A percentile compares a stretch with the other conserved stretches of the same genome.
phyloP scores from a whole-genome alignment of 2,329 filamentous ascomycete genomes.

The Aureobasidium sp. region DNA sequence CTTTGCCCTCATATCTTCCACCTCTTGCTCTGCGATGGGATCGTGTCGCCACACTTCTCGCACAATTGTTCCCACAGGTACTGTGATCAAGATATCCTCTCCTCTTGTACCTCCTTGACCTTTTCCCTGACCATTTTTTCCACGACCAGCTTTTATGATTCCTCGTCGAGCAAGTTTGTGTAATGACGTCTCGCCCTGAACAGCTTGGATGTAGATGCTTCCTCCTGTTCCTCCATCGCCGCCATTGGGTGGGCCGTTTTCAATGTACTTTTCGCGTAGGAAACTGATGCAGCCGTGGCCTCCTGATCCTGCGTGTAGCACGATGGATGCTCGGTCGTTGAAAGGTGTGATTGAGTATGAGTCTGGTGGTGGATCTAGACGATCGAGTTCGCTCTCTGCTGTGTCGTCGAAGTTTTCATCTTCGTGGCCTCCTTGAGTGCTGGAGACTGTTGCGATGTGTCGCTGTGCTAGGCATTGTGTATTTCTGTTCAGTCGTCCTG shows the following conservation, averaged over 20 bases:
- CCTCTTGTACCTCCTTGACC: constrained; percentile 80
- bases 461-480: neutral
- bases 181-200: constrained; percentile 89
- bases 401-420: constrained; percentile 10
- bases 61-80: constrained; percentile 93
- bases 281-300: constrained; percentile 97
- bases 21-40: constrained; percentile 75
- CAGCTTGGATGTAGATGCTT: constrained; percentile 93
- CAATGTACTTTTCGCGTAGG: constrained; percentile 88
- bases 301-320: constrained; percentile 80
- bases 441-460: constrained; percentile 11
- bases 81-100: constrained; percentile 87
- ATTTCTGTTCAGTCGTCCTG: constrained; percentile 23
- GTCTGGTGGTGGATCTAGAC: constrained; percentile 83
- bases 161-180: constrained; percentile 89
- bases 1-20: constrained; percentile 34
- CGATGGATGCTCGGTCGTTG: constrained; percentile 84
- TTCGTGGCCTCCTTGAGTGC: constrained; percentile 10
- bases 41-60: constrained; percentile 84
- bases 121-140: constrained; percentile 82
- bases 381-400: constrained; percentile 32
- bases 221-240: constrained; percentile 95
- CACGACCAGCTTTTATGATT: constrained; percentile 76
- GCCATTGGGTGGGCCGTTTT: constrained; percentile 92
- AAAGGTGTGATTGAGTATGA: constrained; percentile 89